Conservation (phyloP, 1,139 yeast species). For the Nakaseomyces kungkrabaensis region DNA sequence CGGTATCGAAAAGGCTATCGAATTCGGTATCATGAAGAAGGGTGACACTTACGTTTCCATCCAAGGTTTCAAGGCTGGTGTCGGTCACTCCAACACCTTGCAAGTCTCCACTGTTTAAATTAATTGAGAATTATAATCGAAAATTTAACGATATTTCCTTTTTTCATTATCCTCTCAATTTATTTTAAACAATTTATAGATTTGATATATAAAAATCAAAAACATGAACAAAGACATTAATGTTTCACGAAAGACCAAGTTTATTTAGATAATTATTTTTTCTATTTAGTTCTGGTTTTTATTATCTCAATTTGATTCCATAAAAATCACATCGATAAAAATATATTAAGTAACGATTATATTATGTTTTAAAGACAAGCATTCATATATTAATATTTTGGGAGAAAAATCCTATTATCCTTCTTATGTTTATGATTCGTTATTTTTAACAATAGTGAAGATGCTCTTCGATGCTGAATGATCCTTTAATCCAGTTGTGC, state of each 20-base stretch:
- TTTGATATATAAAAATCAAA: conserved; percentile 3
- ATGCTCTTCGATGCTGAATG: not conserved
- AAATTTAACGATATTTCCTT: conserved; percentile 1
- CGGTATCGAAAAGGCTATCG: conserved; percentile 87
- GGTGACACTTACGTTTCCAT: conserved; percentile 91
- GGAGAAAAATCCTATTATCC: too few species aligned
- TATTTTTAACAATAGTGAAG: not conserved
- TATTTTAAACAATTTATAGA: conserved; percentile 5
- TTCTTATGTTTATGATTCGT: too few species aligned
- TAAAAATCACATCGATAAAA: not conserved
- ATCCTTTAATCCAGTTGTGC: not conserved
- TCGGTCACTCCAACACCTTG: conserved; percentile 97
- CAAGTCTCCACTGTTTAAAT: conserved; percentile 47
- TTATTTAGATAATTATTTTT: not conserved
- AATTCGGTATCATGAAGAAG: conserved; percentile 71
- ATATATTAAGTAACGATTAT: conserved; percentile 1
- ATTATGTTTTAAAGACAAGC: not conserved
- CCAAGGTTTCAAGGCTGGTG: conserved; percentile 99
- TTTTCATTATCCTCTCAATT: not conserved
- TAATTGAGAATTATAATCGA: not conserved
- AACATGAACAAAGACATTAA: conserved; percentile 1
- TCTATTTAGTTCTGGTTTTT: not conserved
- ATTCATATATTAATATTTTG: too few species aligned
- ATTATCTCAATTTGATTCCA: not conserved
- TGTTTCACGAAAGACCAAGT: not conserved